A percentile compares a stretch with the other conserved stretches of the same genome.
phyloP scores from a whole-genome alignment of 2,329 filamentous ascomycete genomes.

The Colletotrichum tanaceti region DNA sequence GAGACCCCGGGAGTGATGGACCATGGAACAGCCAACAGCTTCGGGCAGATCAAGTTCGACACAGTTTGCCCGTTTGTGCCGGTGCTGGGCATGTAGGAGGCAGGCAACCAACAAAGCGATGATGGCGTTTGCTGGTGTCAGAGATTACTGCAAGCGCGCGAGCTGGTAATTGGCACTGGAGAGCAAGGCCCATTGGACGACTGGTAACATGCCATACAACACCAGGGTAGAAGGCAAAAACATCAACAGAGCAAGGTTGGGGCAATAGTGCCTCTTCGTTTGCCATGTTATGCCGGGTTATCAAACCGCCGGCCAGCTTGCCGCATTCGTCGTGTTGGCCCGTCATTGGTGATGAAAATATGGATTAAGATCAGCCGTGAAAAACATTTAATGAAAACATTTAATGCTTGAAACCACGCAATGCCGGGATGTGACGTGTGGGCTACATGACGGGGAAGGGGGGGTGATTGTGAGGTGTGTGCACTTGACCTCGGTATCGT shows the following conservation, averaged over 20 bases:
- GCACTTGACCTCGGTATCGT: not conserved
- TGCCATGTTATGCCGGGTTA: not conserved
- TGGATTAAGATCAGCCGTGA: too few species aligned
- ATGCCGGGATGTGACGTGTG: not conserved
- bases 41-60: not conserved
- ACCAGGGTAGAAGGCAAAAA: not conserved
- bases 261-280: not conserved
- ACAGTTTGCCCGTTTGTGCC: slow-evolving; percentile 1
- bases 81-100: not conserved
- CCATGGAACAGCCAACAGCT: not conserved
- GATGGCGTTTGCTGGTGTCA: not conserved
- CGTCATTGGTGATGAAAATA: not conserved
- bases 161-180: not conserved
- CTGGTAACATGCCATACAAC: not conserved
- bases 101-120: slow-evolving; percentile 1
- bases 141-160: not conserved
- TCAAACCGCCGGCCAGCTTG: not conserved
- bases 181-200: not conserved
- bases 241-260: not conserved
- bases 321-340: not conserved
- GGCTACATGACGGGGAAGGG: not conserved
- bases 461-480: not conserved
- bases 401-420: not conserved
- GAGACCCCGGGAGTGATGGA: not conserved
- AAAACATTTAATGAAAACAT: too few species aligned